These are phyloP conservation scores for Populus nigra DNA, from an alignment of 345 rosid genomes.

Conservation along the genomic window DNA sequence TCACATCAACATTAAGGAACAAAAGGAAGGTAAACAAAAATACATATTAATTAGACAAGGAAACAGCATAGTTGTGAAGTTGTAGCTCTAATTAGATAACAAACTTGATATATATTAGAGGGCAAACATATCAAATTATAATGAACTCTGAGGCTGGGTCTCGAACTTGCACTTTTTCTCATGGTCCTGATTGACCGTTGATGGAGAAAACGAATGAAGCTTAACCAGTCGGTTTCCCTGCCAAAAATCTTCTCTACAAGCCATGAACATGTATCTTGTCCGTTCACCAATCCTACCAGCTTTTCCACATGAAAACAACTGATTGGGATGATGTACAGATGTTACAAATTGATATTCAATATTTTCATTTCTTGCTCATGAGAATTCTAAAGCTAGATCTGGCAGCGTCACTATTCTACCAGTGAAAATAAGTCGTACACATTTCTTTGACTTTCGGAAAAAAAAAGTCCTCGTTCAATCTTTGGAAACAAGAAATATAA, in stretches of 20 bases:
- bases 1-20: neutral
- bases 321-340: neutral
- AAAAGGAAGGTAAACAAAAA: neutral
- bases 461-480: neutral
- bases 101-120: too few relatives aligned
- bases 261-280: neutral
- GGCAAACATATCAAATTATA: too few relatives aligned
- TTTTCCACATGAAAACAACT: neutral
- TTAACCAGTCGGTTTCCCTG: neutral
- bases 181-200: neutral
- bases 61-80: too few relatives aligned
- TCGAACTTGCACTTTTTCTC: neutral
- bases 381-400: neutral
- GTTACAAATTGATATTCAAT: neutral
- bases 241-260: neutral
- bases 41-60: neutral
- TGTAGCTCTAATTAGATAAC: too few relatives aligned
- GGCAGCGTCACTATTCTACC: neutral
- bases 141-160: neutral
- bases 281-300: neutral
- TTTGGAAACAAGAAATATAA: neutral
- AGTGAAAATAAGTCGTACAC: conserved; percentile 7
- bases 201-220: neutral
- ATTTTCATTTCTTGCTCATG: neutral
- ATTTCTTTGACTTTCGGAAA: conserved; percentile 16